Conservation (phyloP, 2,329 filamentous ascomycete genomes). For the Phialophora verrucosa region DNA sequence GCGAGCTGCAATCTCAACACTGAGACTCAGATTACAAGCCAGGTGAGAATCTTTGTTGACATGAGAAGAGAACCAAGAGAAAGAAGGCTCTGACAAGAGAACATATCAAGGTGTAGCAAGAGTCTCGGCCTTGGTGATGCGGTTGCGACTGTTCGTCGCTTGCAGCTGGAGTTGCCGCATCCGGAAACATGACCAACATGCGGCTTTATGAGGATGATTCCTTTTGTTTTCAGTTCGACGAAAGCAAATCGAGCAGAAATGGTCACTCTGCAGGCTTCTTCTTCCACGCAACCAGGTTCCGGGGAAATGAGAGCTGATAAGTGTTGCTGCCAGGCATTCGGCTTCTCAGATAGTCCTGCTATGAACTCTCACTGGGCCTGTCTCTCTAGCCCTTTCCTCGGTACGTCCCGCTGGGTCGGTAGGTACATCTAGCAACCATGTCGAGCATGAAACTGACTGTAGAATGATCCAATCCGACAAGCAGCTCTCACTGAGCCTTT, state of each 20-base stretch:
- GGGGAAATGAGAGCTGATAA: constrained; percentile 8
- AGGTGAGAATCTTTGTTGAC: constrained; percentile 35
- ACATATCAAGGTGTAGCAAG: constrained; percentile 32
- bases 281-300: constrained; percentile 15
- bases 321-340: not conserved
- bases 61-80: constrained; percentile 32
- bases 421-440: constrained; percentile 9
- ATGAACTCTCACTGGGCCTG: constrained; percentile 1
- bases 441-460: constrained; percentile 9
- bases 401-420: constrained; percentile 1
- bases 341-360: constrained; percentile 9
- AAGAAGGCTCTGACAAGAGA: constrained; percentile 26
- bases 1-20: constrained; percentile 29
- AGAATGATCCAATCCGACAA: not conserved
- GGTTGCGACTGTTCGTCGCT: constrained; percentile 23
- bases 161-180: constrained; percentile 30
- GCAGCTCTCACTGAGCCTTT: constrained; percentile 4
- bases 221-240: constrained; percentile 33
- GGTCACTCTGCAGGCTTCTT: constrained; percentile 6
- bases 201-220: constrained; percentile 22
- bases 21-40: constrained; percentile 20
- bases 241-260: constrained; percentile 23
- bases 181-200: constrained; percentile 24
- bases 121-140: constrained; percentile 28
- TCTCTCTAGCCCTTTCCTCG: not conserved